phyloP scores from a whole-genome alignment of 257 asterid genomes.

The Henckelia pumila region DNA sequence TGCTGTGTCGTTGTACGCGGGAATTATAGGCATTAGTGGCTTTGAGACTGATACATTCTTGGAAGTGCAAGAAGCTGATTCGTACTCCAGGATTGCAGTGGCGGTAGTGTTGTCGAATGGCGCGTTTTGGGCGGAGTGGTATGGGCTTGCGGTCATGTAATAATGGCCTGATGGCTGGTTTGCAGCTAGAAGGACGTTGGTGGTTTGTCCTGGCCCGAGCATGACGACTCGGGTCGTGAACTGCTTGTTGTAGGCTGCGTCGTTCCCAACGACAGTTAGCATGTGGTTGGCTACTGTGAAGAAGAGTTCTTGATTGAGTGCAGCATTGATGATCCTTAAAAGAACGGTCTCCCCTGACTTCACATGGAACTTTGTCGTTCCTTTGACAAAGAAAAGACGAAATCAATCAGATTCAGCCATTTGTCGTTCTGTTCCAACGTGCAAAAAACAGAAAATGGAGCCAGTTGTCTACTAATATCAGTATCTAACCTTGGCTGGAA shows the following conservation, averaged over 20 bases:
- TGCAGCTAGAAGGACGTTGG: constrained; percentile 61
- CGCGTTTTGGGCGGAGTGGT: constrained; percentile 52
- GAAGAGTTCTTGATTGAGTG: constrained; percentile 70
- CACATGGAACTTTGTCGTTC: constrained; percentile 39
- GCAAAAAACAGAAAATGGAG: not conserved
- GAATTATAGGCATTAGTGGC: constrained; percentile 53
- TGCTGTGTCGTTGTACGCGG: constrained; percentile 48
- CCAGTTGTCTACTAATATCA: not conserved
- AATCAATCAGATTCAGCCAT: not conserved
- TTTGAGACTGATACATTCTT: constrained; percentile 12
- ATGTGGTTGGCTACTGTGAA: constrained; percentile 58
- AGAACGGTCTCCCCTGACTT: constrained; percentile 52
- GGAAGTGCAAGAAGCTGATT: constrained; percentile 21
- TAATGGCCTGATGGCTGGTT: constrained; percentile 50
- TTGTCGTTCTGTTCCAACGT: not conserved
- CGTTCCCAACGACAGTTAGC: constrained; percentile 55
- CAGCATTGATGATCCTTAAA: constrained; percentile 61
- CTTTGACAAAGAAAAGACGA: constrained; percentile 23
- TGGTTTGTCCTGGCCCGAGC: constrained; percentile 72
- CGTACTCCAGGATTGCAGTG: constrained; percentile 58
- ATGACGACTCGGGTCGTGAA: constrained; percentile 47
- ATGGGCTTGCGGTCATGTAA: constrained; percentile 60
- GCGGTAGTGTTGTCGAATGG: constrained; percentile 64
- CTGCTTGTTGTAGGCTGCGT: constrained; percentile 57
- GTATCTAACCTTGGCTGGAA: constrained; percentile 40